Evolutionary conservation across 2,329 filamentous ascomycete species (phyloP), one percentile per base, ranked within the genome.

Genomic region (Lachnellula hyalina): DNA sequence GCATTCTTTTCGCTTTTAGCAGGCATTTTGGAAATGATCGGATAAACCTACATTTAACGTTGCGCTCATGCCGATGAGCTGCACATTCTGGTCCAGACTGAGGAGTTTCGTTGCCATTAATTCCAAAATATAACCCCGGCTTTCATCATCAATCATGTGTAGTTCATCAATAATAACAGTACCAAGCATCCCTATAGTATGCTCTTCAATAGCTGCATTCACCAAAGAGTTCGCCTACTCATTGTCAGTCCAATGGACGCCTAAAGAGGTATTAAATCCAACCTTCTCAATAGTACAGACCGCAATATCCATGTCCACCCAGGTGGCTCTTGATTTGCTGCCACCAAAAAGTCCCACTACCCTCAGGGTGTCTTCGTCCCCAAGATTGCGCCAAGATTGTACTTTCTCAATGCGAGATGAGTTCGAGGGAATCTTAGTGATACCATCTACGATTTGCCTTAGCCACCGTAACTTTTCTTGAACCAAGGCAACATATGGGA

Each of bases 271-370:
- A 21, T 17, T 8, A 6, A 21, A 12, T 14, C 63, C 63, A 46
- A 79, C 81, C 81, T 91, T 92, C 72, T 92, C 88, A 57, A 91
- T 85, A 1, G 88, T 91, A 72, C 88, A 91, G 41, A 91, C 81
- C 1, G 84, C 88, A 64, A 92, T 83, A 66, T 92, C 88, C 62
- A 89, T 86, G 65, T 91, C 87, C 25, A 78, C 75, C 87, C 87
- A 91, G 1, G 79, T 83, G 11, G 81, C 74, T 58, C 81, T 79
- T 28, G 84, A 76, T 47, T 84, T 88, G 63, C 83, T 87, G 4
- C 87, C 88, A 5, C 87, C 87, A 69, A 89, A 90, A 67, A 89
- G 90, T 0, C 86, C 87, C 19, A 85, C 81, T 1, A 91, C 82
- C 41, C 84, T 78, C 34, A 91, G 74, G 3, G 74, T 74, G 55